Base-by-base conservation (phyloP, 805 yeast species). In the Lachancea sp. region DNA sequence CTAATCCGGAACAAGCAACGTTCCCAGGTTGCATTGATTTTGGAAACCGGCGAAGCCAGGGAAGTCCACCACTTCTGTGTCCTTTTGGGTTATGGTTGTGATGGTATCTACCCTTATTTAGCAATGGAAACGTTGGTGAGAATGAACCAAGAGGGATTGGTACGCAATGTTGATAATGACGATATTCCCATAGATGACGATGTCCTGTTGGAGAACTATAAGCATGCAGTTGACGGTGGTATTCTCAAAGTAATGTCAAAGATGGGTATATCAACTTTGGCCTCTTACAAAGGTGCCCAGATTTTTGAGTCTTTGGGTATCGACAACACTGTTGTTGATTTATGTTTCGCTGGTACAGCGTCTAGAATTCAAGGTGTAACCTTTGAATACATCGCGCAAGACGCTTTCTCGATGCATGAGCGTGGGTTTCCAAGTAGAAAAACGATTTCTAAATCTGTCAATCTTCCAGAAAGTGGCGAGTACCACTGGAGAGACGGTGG, bases 401-500 rank as follows among this genome's bases (percentile, higher is more conserved):
- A 90, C 68, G 96, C 97, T 1, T 82, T 92, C 64, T 76, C 96
- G 28, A 63, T 90, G 65, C 98, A 90, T 64, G 95, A 85, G 61
- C 77, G 88, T 51, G 98, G 96, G 15, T 90, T 70, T 64, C 97
- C 97, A 40, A 58, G 78, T 24, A 75, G 96, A 59, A 74, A 70
- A 12, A 78, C 87, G 19, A 67, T 83, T 48, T 72, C 75, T 54
- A 88, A 86, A 25, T 70, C 77, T 26, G 81, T 83, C 11, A 60
- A 61, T 22, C 72, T 92, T 47, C 94, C 96, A 22, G 97, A 90
- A 65, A 77, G 89, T 45, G 98, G 98, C 65, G 97, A 92, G 63
- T 92, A 88, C 60, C 95, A 92, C 66, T 90, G 96, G 94, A 80
- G 98, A 69, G 97, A 90, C 60, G 97, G 97, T 58, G 98, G 97